Conservation (phyloP, 2,329 filamentous ascomycete genomes). For the Aspergillus sp. region DNA sequence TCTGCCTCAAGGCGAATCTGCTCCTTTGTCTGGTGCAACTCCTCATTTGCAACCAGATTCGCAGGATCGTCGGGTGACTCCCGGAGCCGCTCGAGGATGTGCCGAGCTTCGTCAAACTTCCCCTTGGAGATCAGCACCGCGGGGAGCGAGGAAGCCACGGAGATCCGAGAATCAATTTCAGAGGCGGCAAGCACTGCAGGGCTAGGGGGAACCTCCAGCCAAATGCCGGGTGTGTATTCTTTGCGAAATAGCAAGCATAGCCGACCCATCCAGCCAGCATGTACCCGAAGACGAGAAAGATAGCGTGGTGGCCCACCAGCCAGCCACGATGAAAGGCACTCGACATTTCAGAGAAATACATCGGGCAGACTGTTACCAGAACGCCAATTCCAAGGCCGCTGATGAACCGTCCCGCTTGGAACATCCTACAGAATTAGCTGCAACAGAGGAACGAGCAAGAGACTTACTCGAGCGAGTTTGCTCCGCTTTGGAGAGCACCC, state of each 20-base stretch:
- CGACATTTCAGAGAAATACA: conserved; percentile 38
- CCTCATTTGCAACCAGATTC: conserved; percentile 37
- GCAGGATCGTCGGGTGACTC: conserved; percentile 29
- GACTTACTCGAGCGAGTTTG: conserved; percentile 34
- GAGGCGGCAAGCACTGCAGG: conserved; percentile 32
- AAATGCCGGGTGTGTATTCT: conserved; percentile 26
- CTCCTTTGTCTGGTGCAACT: conserved; percentile 40
- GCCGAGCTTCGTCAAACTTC: conserved; percentile 36
- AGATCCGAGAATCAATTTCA: conserved; percentile 33
- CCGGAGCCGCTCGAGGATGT: conserved; percentile 34
- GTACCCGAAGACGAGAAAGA: conserved; percentile 41
- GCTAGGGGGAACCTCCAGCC: conserved; percentile 39
- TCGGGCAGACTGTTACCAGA: conserved; percentile 36
- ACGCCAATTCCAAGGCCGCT: conserved; percentile 36
- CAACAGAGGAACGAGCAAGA: not conserved
- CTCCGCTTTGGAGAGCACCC: conserved; percentile 39
- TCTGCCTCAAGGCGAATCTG: conserved; percentile 37
- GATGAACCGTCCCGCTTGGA: conserved; percentile 36
- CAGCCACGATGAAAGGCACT: conserved; percentile 34
- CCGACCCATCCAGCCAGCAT: conserved; percentile 39
- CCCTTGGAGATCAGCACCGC: conserved; percentile 42
- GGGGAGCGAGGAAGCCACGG: conserved; percentile 40
- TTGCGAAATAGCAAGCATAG: conserved; percentile 37
- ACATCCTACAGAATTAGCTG: conserved; percentile 25
- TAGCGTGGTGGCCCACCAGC: conserved; percentile 39